Evolutionary conservation across 140 eudicot species (phyloP).

Genomic region (Bidens hawaiensis): DNA sequence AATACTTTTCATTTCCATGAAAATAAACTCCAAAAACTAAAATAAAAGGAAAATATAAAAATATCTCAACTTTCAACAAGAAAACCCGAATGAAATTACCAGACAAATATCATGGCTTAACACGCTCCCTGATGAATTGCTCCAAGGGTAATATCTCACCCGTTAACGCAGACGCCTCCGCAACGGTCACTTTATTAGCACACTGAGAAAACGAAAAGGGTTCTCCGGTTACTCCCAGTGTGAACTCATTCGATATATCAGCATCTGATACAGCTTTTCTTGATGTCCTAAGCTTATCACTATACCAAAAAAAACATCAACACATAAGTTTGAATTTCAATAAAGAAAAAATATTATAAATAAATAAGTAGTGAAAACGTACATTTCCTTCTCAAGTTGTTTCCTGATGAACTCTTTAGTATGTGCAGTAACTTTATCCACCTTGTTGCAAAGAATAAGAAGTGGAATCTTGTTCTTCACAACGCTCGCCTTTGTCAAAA

Average conservation of each 20-base stretch:
- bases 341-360: neutral
- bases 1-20: too few species aligned
- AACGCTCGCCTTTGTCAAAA: conserved; percentile 81
- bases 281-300: conserved; percentile 90
- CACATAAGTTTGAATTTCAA: too few species aligned
- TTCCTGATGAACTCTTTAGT: conserved; percentile 83
- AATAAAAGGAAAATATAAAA: neutral
- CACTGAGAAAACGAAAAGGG: conserved; percentile 62
- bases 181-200: conserved; percentile 63
- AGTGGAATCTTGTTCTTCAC: conserved; percentile 77
- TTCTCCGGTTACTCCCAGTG: conserved; percentile 73
- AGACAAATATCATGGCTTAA: conserved; percentile 54
- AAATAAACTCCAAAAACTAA: too few species aligned
- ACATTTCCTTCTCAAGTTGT: conserved; percentile 96
- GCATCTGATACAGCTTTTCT: conserved; percentile 81
- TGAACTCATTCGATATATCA: conserved; percentile 65
- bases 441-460: conserved; percentile 85
- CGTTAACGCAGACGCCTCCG: conserved; percentile 74
- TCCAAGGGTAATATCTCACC: conserved; percentile 74
- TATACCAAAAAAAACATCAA: conserved; percentile 14
- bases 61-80: conserved; percentile 6
- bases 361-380: conserved; percentile 11
- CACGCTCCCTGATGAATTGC: conserved; percentile 71
- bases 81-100: neutral
- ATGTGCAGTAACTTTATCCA: conserved; percentile 91